Base-by-base conservation (phyloP, 2,329 filamentous ascomycete genomes). In the Colletotrichum sp. region DNA sequence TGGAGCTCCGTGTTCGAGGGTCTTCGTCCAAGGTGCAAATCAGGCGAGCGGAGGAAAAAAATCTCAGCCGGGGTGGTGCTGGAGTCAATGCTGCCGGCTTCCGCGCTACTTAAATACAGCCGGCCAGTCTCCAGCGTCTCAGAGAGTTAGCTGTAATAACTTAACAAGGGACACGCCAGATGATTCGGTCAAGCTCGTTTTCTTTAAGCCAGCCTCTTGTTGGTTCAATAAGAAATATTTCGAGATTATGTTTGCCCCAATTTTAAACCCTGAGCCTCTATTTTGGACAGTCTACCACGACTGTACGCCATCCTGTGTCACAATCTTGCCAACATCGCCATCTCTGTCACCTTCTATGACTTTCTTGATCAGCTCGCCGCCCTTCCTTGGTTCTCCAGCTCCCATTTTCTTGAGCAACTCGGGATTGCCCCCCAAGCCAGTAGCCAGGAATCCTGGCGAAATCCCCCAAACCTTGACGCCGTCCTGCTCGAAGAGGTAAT, bases 381-480 rank as follows among this genome's bases (percentile, higher is more conserved):
- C 86, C 18, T 82, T 36, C 9, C 83, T 78, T 6, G 83, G 80
- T 70, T 88, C 78, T 1, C 82, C 79, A 3, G 84, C 84, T 0
- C 84, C 84, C 52, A 80, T 81, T 74, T 83, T 81, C 78, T 81
- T 83, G 70, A 84, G 39, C 60, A 83, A 74, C 64, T 81, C 81
- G 1, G 39, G 64, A 16, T 69, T 69, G 6, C 82, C 85, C 3
- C 84, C 86, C 1, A 91, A 77, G 1, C 84, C 84, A 0, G 89
- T 91, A 0, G 86, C 88, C 59, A 90, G 78, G 63, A 86, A 85
- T 0, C 89, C 90, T 0, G 89, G 89, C 8, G 84, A 86, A n/a
- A 90, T 80, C 34, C 80, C 79, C 82, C 84, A 90, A 0, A 88
- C 86, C 79, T 88, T 89, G 7, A 91, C 88, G 0, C 88, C 88